Percentiles rank a stretch among this genome's conserved stretches.
Evolutionary conservation across 805 yeast species (phyloP).

Genomic region (Kazachstania martiniae): DNA sequence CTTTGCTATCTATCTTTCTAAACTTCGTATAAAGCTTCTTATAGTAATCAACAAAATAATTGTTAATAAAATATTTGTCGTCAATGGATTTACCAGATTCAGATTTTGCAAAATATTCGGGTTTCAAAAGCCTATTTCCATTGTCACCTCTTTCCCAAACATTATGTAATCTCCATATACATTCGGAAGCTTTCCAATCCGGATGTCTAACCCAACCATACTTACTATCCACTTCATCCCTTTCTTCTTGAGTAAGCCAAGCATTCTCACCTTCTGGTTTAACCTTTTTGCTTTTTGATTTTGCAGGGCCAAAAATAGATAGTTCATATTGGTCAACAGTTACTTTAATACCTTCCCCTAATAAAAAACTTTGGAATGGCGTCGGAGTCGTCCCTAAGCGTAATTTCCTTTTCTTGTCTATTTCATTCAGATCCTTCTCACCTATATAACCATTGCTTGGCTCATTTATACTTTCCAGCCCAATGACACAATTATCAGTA

Average conservation of each 20-base stretch:
- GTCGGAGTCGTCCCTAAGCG: constrained; percentile 79
- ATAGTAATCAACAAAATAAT: constrained; percentile 56
- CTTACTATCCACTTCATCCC: constrained; percentile 36
- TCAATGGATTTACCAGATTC: constrained; percentile 31
- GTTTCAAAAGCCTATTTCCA: constrained; percentile 27
- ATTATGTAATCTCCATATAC: constrained; percentile 72
- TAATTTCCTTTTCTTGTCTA: constrained; percentile 56
- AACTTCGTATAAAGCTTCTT: constrained; percentile 37
- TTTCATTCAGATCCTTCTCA: constrained; percentile 37
- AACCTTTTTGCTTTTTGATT: constrained; percentile 42
- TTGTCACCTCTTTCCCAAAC: constrained; percentile 52
- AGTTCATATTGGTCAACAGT: constrained; percentile 62
- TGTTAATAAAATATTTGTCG: constrained; percentile 49
- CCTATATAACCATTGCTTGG: constrained; percentile 74
- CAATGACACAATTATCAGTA: constrained; percentile 38
- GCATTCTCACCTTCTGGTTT: constrained; percentile 60
- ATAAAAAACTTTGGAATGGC: constrained; percentile 54
- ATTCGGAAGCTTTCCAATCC: constrained; percentile 61
- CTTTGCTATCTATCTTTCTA: constrained; percentile 34
- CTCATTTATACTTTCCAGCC: constrained; percentile 78
- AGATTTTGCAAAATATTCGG: constrained; percentile 38
- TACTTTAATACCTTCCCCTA: constrained; percentile 70
- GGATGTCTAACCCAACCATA: constrained; percentile 62
- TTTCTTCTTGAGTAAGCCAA: constrained; percentile 50
- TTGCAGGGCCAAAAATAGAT: constrained; percentile 66